Evolutionary conservation across 345 rosid species (phyloP).

Genomic region (Carallia pectinifolia): DNA sequence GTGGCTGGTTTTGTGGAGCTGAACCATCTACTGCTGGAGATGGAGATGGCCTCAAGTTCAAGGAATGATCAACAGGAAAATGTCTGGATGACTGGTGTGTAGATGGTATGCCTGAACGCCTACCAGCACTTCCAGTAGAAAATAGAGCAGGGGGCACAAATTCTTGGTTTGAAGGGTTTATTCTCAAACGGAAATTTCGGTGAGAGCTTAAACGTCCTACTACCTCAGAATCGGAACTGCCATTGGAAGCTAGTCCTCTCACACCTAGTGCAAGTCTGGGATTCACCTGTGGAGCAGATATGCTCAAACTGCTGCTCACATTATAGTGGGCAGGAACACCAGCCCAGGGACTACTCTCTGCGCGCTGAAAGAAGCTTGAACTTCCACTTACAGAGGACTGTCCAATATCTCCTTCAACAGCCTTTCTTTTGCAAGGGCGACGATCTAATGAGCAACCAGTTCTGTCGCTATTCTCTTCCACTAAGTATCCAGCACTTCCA

Average conservation of each 20-base stretch:
- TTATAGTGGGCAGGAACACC: conserved; percentile 34
- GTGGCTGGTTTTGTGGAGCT: conserved; percentile 36
- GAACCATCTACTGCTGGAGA: conserved; percentile 34
- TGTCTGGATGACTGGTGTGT: conserved; percentile 40
- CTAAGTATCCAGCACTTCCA: conserved; percentile 40
- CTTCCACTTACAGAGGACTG: conserved; percentile 56
- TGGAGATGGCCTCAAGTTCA: conserved; percentile 43
- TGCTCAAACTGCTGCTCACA: conserved; percentile 36
- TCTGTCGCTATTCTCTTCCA: conserved; percentile 39
- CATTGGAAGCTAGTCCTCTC: conserved; percentile 39
- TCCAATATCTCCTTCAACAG: conserved; percentile 59
- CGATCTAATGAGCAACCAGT: conserved; percentile 52
- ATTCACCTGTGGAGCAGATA: conserved; percentile 42
- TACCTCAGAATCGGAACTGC: conserved; percentile 36
- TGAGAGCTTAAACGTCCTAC: conserved; percentile 37
- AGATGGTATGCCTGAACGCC: conserved; percentile 42
- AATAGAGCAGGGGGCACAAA: conserved; percentile 37
- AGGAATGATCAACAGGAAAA: conserved; percentile 44
- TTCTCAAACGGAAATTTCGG: conserved; percentile 58
- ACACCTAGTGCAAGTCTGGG: conserved; percentile 48
- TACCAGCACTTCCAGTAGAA: conserved; percentile 45
- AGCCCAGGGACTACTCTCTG: conserved; percentile 54
- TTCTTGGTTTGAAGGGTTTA: conserved; percentile 51
- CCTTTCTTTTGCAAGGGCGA: conserved; percentile 78
- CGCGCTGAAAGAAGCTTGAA: conserved; percentile 49